Conservation (phyloP, 768 basidiomycete genomes). For the Phylloporus sp. region DNA sequence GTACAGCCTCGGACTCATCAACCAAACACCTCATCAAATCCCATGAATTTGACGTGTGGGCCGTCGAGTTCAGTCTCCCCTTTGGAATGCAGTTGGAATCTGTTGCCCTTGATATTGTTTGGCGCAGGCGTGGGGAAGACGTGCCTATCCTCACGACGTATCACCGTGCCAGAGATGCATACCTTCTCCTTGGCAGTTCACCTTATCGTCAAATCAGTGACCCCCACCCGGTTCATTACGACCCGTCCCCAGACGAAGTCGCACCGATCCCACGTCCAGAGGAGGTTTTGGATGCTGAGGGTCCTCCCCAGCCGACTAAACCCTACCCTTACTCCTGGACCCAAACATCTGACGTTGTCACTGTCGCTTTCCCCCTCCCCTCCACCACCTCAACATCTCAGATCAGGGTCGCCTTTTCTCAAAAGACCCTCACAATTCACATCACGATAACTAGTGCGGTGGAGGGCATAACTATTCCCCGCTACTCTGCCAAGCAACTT, state of each 20-base stretch:
- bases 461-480: constrained; percentile 44
- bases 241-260: constrained; percentile 63
- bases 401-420: constrained; percentile 66
- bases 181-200: constrained; percentile 58
- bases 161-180: constrained; percentile 40
- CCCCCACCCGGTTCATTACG: constrained; percentile 37
- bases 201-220: constrained; percentile 44
- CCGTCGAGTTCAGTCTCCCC: constrained; percentile 47
- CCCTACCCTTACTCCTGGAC: constrained; percentile 92
- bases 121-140: constrained; percentile 66
- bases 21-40: constrained; percentile 24
- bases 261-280: constrained; percentile 62
- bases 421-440: constrained; percentile 61
- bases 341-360: constrained; percentile 79
- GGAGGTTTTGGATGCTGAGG: constrained; percentile 48
- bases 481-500: constrained; percentile 56
- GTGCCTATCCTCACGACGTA: constrained; percentile 62
- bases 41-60: constrained; percentile 65
- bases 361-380: constrained; percentile 81
- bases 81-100: constrained; percentile 31
- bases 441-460: constrained; percentile 38
- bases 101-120: constrained; percentile 50
- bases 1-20: constrained; percentile 19
- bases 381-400: constrained; percentile 56
- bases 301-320: constrained; percentile 35